These are phyloP conservation scores for Dipsacomyces acuminosporus DNA, from an alignment of 371 early-diverging fungal species.

Conservation along the genomic window DNA sequence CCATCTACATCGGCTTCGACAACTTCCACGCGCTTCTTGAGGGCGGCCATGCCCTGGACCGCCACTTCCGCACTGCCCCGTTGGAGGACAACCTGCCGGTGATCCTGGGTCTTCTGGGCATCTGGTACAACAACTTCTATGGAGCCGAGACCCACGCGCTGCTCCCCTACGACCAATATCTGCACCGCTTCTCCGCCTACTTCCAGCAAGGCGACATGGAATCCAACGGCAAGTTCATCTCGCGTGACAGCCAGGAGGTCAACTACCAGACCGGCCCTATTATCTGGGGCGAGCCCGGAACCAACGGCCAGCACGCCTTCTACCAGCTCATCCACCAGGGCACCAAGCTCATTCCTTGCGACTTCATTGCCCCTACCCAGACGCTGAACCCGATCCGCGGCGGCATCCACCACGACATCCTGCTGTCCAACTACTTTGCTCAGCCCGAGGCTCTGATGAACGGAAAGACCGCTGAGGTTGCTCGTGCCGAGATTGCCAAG, in stretches of 20 bases:
- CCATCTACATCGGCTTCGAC: conserved; percentile 91
- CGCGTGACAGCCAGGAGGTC: conserved; percentile 72
- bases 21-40: conserved; percentile 89
- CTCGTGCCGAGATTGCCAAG: conserved; percentile 56
- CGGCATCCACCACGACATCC: conserved; percentile 84
- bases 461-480: conserved; percentile 81
- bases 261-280: conserved; percentile 91
- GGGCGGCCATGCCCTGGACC: conserved; percentile 97
- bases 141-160: conserved; percentile 94
- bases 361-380: conserved; percentile 93
- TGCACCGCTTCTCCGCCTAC: conserved; percentile 95
- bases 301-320: conserved; percentile 99
- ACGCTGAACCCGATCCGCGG: conserved; percentile 80
- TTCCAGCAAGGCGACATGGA: conserved; percentile 99
- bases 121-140: conserved; percentile 98
- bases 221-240: conserved; percentile 97
- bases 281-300: conserved; percentile 99
- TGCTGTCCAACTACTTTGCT: conserved; percentile 98
- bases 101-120: conserved; percentile 86
- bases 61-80: conserved; percentile 85
- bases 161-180: conserved; percentile 97
- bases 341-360: conserved; percentile 91
- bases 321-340: conserved; percentile 99
- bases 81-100: conserved; percentile 91
- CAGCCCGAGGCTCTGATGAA: conserved; percentile 97